Evolutionary conservation across 139 green algal species (phyloP), one percentile per base, ranked within the genome.

Genomic region (Picochlorum costavermella): DNA sequence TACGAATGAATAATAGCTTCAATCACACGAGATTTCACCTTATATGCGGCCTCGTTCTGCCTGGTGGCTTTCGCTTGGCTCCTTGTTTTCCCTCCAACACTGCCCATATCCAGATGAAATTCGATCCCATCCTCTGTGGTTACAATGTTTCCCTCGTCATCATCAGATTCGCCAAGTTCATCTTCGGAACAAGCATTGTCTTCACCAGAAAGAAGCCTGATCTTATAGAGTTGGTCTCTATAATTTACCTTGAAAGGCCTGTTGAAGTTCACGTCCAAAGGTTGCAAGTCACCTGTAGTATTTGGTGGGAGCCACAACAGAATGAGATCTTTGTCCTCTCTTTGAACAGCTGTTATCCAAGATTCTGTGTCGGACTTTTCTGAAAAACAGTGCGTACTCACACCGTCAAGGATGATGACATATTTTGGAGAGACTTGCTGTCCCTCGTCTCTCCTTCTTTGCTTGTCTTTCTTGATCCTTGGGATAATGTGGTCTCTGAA

Each of bases 241-340:
- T 51, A 51, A 17, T 51, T 51, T 51, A 9, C 45, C 17, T 51
- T 51, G 45, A 51, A 51, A n/a, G 45, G 45, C 17, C 45, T 51
- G 45, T 51, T 51, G 17, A 51, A 51, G 45, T 51, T 51, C 45
- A 51, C 45, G 14, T 51, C 45, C 45, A 51, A 51, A 51, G 45
- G 45, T 9, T 51, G 45, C 10, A 51, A 9, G 45, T 51, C 45
- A 17, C 45, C 45, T 51, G 45, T 51, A 2, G 45, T 51, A 51
- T 51, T 51, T 51, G 45, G 45, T 51, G 45, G 45, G 45, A 51
- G 45, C 45, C 45, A 51, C 3, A 51, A 9, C 17, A 51, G 3
- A 51, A 51, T 51, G 8, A 51, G 1, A 13, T 51, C 45, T 51
- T 51, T 51, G 14, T 51, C 45, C 45, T 51, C 45, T 1, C 45